Conservation (phyloP, 257 asterid species). For the Echites panduratus region DNA sequence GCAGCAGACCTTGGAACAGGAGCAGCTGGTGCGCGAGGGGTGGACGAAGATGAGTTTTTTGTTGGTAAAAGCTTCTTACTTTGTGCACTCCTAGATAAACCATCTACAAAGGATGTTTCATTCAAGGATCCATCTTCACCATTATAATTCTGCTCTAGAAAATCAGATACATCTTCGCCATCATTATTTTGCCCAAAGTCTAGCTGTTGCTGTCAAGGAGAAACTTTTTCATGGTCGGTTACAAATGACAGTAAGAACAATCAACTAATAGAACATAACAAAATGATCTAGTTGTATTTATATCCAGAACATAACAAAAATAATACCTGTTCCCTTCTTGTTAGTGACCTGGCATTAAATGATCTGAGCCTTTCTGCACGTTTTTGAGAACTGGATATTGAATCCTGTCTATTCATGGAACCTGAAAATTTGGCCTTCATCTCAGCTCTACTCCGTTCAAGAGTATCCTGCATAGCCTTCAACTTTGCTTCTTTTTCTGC, state of each 20-base stretch:
- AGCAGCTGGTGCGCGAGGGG: constrained; percentile 53
- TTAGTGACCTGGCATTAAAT: constrained; percentile 44
- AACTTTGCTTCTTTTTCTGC: constrained; percentile 81
- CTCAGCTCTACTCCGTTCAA: constrained; percentile 72
- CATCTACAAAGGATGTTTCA: constrained; percentile 41
- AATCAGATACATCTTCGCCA: constrained; percentile 45
- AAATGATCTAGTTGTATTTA: constrained; percentile 9
- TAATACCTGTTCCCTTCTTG: constrained; percentile 69
- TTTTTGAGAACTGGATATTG: constrained; percentile 35
- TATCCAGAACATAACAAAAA: constrained; percentile 21
- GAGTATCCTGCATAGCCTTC: constrained; percentile 83
- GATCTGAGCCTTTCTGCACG: constrained; percentile 84
- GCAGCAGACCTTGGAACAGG: constrained; percentile 50
- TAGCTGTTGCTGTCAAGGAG: constrained; percentile 58
- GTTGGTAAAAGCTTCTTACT: constrained; percentile 50
- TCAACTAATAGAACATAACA: constrained; percentile 24
- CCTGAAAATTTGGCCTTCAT: constrained; percentile 69
- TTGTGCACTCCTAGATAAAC: constrained; percentile 30
- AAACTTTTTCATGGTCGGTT: constrained; percentile 46
- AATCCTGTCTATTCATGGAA: constrained; percentile 42
- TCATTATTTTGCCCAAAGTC: constrained; percentile 60
- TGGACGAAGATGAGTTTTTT: constrained; percentile 47
- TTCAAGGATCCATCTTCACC: constrained; percentile 38
- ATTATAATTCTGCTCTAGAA: constrained; percentile 32
- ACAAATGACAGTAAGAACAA: constrained; percentile 32